Evolutionary conservation across 495 filamentous ascomycete species (phyloP).

Genomic region (Neurospora tetraspora): DNA sequence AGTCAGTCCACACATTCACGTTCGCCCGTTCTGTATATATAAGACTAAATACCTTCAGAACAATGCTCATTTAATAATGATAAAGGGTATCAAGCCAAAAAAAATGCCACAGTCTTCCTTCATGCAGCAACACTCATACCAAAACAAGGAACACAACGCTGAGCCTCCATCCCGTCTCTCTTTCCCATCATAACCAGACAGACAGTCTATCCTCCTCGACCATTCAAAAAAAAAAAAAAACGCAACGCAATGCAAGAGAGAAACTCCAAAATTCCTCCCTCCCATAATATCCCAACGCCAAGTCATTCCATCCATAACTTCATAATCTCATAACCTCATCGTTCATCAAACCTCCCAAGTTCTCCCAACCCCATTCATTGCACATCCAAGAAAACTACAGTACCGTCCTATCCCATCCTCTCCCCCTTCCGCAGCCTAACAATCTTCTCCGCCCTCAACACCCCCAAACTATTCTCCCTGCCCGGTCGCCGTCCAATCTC

Average conservation of each 20-base stretch:
- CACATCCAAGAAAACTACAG: neutral
- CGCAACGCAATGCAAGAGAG: neutral
- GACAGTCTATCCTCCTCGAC: neutral
- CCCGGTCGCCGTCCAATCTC: constrained; percentile 76
- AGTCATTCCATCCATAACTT: neutral
- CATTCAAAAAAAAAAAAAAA: neutral
- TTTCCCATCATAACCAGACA: neutral
- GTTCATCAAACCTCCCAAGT: neutral
- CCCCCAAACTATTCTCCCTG: constrained; percentile 50
- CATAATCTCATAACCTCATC: neutral
- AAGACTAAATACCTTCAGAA: neutral
- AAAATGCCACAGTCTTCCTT: neutral
- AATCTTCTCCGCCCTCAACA: constrained; percentile 69
- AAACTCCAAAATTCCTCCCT: neutral
- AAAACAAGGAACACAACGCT: neutral
- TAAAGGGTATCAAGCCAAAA: neutral
- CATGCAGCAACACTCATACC: neutral
- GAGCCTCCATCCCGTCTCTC: neutral
- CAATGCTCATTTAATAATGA: neutral
- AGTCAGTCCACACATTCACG: no score
- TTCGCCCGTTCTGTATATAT: neutral
- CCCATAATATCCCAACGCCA: neutral
- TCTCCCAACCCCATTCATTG: neutral
- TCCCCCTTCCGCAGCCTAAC: constrained; percentile 15
- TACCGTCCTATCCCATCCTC: constrained; percentile 3